Conservation (phyloP, 345 rosid species). For the Durio zibethinus region DNA sequence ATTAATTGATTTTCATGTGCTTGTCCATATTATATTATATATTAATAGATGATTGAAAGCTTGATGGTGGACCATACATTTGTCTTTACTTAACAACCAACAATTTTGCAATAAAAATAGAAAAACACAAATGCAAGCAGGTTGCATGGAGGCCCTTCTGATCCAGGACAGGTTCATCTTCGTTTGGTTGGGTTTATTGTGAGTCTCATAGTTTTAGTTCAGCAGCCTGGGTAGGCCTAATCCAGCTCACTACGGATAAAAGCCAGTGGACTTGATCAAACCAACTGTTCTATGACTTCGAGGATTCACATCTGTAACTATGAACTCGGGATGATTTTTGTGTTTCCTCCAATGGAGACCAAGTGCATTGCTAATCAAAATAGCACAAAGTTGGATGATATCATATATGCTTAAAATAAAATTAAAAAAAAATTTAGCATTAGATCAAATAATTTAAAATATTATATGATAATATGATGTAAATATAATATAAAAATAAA, state of each 20-base stretch:
- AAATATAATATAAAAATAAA: too few relatives aligned
- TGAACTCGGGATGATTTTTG: conserved; percentile 77
- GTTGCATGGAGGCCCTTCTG: conserved; percentile 71
- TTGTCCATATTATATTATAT: not conserved
- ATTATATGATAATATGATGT: too few relatives aligned
- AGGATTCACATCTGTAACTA: conserved; percentile 80
- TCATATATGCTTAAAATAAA: too few relatives aligned
- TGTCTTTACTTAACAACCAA: too few relatives aligned
- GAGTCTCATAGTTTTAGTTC: conserved; percentile 94
- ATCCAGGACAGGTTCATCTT: conserved; percentile 42
- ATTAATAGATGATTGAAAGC: too few relatives aligned
- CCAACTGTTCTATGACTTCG: conserved; percentile 18
- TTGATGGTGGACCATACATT: too few relatives aligned
- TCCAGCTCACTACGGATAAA: conserved; percentile 29
- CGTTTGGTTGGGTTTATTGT: conserved; percentile 85
- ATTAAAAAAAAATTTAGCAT: too few relatives aligned
- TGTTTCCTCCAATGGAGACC: conserved; percentile 61
- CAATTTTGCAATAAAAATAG: too few relatives aligned
- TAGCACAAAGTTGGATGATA: conserved; percentile 46
- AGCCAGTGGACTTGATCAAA: conserved; percentile 26
- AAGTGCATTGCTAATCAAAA: conserved; percentile 19
- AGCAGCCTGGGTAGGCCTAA: conserved; percentile 85
- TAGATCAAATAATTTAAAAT: too few relatives aligned
- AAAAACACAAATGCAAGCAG: conserved; percentile 30
- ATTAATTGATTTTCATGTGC: not conserved